Percentiles rank a stretch among this genome's conserved stretches.
phyloP scores from a whole-genome alignment of 23 red algal genomes.

The Gracilariopsis chorda region DNA sequence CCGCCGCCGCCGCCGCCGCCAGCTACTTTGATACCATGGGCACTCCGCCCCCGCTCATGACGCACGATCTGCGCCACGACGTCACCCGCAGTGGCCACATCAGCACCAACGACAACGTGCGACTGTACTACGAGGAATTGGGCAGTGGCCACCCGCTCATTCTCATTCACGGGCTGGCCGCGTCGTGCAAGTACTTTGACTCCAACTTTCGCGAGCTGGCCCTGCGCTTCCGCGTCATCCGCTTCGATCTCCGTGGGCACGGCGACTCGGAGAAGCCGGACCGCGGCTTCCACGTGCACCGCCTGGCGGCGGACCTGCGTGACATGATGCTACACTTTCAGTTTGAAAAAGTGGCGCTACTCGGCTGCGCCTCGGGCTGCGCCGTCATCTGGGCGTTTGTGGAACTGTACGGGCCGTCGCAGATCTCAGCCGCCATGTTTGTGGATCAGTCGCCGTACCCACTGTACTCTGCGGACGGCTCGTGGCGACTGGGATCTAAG shows the following conservation, averaged over 20 bases:
- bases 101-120: conserved; percentile 40
- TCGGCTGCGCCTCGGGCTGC: conserved; percentile 48
- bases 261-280: conserved; percentile 48
- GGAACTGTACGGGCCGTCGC: conserved; percentile 51
- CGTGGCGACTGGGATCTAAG: conserved; percentile 40
- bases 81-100: conserved; percentile 23
- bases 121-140: conserved; percentile 33
- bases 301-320: conserved; percentile 52
- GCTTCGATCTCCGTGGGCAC: conserved; percentile 50
- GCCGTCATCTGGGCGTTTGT: conserved; percentile 64
- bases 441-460: conserved; percentile 58
- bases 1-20: neutral
- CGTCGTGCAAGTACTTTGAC: conserved; percentile 52
- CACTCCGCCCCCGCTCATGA: neutral
- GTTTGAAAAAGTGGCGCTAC: conserved; percentile 35
- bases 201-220: conserved; percentile 26
- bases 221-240: conserved; percentile 32
- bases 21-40: conserved; percentile 39
- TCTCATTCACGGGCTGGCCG: conserved; percentile 55
- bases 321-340: conserved; percentile 33
- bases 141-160: conserved; percentile 49
- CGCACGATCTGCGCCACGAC: neutral
- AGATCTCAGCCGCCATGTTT: conserved; percentile 57
- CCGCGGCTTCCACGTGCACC: conserved; percentile 41
- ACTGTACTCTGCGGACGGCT: conserved; percentile 17